phyloP scores from a whole-genome alignment of 140 eudicot species.

The Senecio squalidus region DNA sequence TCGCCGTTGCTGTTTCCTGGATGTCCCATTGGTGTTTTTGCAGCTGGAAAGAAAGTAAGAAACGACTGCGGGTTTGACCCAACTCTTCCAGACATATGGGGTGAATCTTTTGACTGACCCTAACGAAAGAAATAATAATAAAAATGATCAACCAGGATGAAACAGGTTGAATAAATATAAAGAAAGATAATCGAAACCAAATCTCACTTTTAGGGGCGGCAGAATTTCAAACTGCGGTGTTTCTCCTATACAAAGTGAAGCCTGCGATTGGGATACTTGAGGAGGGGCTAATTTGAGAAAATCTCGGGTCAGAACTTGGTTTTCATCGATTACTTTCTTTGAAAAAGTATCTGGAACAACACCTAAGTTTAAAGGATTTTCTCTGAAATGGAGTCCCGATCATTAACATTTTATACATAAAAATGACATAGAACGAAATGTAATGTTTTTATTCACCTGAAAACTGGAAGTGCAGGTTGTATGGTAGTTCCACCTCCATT shows the following conservation, averaged over 20 bases:
- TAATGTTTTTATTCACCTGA: slow-evolving; percentile 47
- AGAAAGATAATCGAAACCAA: not conserved
- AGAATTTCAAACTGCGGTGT: slow-evolving; percentile 23
- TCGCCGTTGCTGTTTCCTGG: slow-evolving; percentile 30
- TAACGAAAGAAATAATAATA: not conserved
- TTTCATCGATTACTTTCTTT: slow-evolving; percentile 31
- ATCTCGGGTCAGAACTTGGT: slow-evolving; percentile 47
- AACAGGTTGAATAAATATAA: not conserved
- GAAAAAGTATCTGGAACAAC: slow-evolving; percentile 33
- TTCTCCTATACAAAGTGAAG: slow-evolving; percentile 29
- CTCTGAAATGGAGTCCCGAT: slow-evolving; percentile 39
- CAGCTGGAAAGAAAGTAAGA: slow-evolving; percentile 51
- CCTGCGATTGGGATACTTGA: slow-evolving; percentile 20
- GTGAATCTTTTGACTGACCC: slow-evolving; percentile 22
- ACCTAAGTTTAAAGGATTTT: slow-evolving; percentile 39
- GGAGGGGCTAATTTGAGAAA: slow-evolving; percentile 83
- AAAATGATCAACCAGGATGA: not conserved
- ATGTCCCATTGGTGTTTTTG: slow-evolving; percentile 22
- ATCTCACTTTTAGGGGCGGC: slow-evolving; percentile 34
- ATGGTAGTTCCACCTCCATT: slow-evolving; percentile 28
- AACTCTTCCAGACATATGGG: slow-evolving; percentile 19
- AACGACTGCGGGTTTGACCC: slow-evolving; percentile 33
- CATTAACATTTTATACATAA: not conserved
- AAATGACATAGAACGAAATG: no score
- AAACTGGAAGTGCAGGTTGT: slow-evolving; percentile 32